Evolutionary conservation across 2,329 filamentous ascomycete genomes (phyloP).

Genomic region (Penicillium olsonii): DNA sequence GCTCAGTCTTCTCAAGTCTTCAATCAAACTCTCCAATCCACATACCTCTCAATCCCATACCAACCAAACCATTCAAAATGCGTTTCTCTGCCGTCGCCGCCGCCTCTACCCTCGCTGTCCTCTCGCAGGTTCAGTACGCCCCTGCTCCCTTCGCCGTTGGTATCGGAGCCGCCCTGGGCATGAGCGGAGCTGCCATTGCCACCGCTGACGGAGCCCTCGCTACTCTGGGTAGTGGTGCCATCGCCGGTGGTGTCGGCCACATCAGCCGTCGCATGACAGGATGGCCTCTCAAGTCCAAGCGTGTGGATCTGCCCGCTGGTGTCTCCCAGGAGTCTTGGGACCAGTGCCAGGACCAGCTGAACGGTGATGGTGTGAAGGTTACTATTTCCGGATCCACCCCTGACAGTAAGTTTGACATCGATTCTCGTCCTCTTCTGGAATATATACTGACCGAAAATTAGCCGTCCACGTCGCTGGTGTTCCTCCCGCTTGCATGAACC

Average conservation of each 20-base stretch:
- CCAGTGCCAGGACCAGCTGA: constrained; percentile 5
- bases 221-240: constrained; percentile 4
- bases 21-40: not conserved
- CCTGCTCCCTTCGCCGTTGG: constrained; percentile 1
- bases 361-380: not conserved
- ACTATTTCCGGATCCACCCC: not conserved
- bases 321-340: constrained; percentile 8
- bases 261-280: not conserved
- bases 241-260: constrained; percentile 1
- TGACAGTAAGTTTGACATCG: too few relatives aligned
- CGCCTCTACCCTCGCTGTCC: not conserved
- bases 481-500: constrained; percentile 13
- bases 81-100: constrained; percentile 1
- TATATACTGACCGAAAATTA: not conserved
- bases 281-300: not conserved
- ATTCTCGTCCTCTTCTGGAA: not conserved
- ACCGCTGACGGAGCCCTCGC: constrained; percentile 3
- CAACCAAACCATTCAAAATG: constrained; percentile 1
- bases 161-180: not conserved
- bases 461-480: constrained; percentile 1
- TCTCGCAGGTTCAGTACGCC: constrained; percentile 7
- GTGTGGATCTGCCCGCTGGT: not conserved
- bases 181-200: not conserved
- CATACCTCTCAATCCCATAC: too few relatives aligned
- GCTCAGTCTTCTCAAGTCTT: not conserved